These are phyloP conservation scores for Scheffersomyces titani DNA, from an alignment of 1,139 yeast species.

Conservation along the genomic window DNA sequence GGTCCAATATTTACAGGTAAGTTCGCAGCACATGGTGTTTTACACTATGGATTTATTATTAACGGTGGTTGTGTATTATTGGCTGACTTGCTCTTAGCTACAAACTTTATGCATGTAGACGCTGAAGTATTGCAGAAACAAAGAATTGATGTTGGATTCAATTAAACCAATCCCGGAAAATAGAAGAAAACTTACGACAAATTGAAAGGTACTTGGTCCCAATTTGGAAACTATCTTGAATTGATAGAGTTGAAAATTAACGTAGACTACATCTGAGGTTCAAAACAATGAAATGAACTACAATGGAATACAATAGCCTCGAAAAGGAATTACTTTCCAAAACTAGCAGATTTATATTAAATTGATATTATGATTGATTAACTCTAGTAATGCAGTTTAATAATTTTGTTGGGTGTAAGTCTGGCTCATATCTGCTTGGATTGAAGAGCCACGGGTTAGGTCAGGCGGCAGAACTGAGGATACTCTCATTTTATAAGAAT, in stretches of 20 bases:
- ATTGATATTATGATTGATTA: neutral
- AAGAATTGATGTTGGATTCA: conserved; percentile 2
- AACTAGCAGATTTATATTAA: neutral
- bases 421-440: neutral
- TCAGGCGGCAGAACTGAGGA: neutral
- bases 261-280: neutral
- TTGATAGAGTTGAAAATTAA: too few species aligned
- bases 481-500: neutral
- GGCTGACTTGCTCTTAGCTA: conserved; percentile 47
- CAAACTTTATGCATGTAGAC: conserved; percentile 43
- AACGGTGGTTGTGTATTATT: conserved; percentile 56
- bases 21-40: conserved; percentile 53
- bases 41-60: conserved; percentile 62
- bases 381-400: neutral
- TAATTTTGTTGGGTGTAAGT: neutral
- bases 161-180: neutral
- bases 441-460: neutral
- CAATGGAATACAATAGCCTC: neutral
- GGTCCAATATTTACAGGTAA: conserved; percentile 83
- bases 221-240: too few species aligned
- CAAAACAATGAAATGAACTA: neutral
- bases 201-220: neutral
- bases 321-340: too few species aligned
- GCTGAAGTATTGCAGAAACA: conserved; percentile 31
- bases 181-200: too few species aligned